A percentile compares a stretch with the other conserved stretches of the same genome.
phyloP scores from a whole-genome alignment of 2,329 filamentous ascomycete species.

The Aspergillus calidoustus region DNA sequence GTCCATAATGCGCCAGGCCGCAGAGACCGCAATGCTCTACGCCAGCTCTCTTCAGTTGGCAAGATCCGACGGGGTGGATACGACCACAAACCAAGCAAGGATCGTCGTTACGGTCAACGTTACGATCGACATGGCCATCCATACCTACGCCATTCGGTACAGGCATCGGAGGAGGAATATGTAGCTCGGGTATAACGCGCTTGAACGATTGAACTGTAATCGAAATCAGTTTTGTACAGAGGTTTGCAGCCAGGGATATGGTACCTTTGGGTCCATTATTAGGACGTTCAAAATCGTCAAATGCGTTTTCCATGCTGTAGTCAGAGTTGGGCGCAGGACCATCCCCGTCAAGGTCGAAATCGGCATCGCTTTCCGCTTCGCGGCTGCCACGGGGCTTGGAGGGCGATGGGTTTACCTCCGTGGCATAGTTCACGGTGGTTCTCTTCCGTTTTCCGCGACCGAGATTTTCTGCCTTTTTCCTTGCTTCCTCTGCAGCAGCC shows the following conservation, averaged over 20 bases:
- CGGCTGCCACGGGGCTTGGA: constrained; percentile 27
- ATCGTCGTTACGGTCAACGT: constrained; percentile 11
- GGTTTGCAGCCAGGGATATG: not conserved
- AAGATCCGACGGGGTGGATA: constrained; percentile 62
- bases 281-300: constrained; percentile 32
- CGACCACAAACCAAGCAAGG: constrained; percentile 60
- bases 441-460: constrained; percentile 82
- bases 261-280: constrained; percentile 28
- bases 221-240: constrained; percentile 16
- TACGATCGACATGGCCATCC: constrained; percentile 26
- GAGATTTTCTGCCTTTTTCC: constrained; percentile 71
- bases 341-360: constrained; percentile 38
- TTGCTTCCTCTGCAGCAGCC: constrained; percentile 73
- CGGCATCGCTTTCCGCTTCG: constrained; percentile 34
- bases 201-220: constrained; percentile 43
- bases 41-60: constrained; percentile 63
- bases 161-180: constrained; percentile 20
- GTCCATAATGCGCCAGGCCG: constrained; percentile 64
- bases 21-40: constrained; percentile 68
- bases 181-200: constrained; percentile 32
- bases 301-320: constrained; percentile 25
- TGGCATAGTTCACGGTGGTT: constrained; percentile 50
- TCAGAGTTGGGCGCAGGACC: constrained; percentile 33
- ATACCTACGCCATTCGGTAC: constrained; percentile 13
- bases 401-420: constrained; percentile 25